Conservation (phyloP, 139 green algal species). For the Coelastrella sp. region DNA sequence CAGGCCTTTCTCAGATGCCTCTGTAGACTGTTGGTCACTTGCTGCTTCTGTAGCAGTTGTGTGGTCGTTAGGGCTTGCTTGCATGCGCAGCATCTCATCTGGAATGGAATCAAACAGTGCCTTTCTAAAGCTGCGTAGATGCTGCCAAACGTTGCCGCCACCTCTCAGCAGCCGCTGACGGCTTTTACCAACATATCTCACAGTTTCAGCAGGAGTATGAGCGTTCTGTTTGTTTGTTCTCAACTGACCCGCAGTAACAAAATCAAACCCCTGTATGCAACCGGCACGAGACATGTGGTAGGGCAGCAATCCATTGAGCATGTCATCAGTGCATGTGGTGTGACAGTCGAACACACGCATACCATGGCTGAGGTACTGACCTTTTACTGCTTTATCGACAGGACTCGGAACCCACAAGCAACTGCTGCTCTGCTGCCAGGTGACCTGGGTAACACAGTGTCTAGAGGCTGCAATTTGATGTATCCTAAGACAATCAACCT, state of each 20-base stretch:
- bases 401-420: too few relatives aligned
- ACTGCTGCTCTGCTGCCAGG: too few relatives aligned
- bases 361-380: too few relatives aligned
- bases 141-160: conserved; percentile 48
- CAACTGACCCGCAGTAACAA: conserved; percentile 35
- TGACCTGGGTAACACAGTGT: too few relatives aligned
- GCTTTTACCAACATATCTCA: not conserved
- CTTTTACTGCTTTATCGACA: too few relatives aligned
- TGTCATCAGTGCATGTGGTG: too few relatives aligned
- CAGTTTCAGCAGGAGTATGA: not conserved
- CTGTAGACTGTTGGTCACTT: too few relatives aligned
- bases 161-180: conserved; percentile 45
- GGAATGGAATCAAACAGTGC: conserved; percentile 2
- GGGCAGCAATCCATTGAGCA: not conserved
- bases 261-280: not conserved
- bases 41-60: too few relatives aligned
- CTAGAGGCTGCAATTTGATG: too few relatives aligned
- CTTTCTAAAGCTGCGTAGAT: conserved; percentile 47
- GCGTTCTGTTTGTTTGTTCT: not conserved
- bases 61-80: not conserved
- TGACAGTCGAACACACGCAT: too few relatives aligned
- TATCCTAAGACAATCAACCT: too few relatives aligned
- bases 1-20: too few relatives aligned
- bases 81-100: conserved; percentile 23
- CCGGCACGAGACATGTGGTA: not conserved